These are phyloP conservation scores for Fusarium brevicatenulatum DNA, from an alignment of 2,329 filamentous ascomycete genomes.

Conservation along the genomic window DNA sequence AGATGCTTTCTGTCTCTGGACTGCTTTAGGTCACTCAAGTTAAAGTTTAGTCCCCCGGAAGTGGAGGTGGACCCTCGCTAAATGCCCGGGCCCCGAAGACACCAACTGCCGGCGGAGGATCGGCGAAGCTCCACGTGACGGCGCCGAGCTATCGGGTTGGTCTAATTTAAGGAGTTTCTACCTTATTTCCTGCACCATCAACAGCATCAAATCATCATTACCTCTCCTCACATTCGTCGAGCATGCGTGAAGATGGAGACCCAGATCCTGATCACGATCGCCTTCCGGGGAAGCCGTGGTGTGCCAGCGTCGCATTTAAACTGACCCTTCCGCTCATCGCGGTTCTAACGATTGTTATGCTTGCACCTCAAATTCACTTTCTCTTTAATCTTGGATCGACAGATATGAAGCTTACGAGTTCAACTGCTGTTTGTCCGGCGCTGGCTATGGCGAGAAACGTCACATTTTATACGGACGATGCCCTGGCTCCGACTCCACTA, in stretches of 20 bases:
- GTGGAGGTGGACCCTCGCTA: neutral
- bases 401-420: conserved; percentile 32
- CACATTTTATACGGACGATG: conserved; percentile 44
- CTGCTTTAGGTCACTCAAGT: neutral
- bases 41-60: conserved; percentile 2
- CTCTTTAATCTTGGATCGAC: conserved; percentile 6
- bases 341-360: conserved; percentile 30
- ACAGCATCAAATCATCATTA: neutral
- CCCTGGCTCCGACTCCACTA: conserved; percentile 49
- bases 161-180: neutral
- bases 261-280: neutral
- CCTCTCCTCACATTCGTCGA: neutral
- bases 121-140: conserved; percentile 28
- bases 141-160: conserved; percentile 22
- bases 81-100: neutral
- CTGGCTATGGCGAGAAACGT: conserved; percentile 46
- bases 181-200: neutral
- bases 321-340: conserved; percentile 26
- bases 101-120: conserved; percentile 14
- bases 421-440: conserved; percentile 31
- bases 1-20: neutral
- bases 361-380: conserved; percentile 24
- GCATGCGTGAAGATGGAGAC: conserved; percentile 22
- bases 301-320: conserved; percentile 26
- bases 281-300: conserved; percentile 7